Evolutionary conservation across 176 grass and related monocot species (phyloP), one percentile per base, ranked within the genome.

Genomic region (Oryza officinalis): DNA sequence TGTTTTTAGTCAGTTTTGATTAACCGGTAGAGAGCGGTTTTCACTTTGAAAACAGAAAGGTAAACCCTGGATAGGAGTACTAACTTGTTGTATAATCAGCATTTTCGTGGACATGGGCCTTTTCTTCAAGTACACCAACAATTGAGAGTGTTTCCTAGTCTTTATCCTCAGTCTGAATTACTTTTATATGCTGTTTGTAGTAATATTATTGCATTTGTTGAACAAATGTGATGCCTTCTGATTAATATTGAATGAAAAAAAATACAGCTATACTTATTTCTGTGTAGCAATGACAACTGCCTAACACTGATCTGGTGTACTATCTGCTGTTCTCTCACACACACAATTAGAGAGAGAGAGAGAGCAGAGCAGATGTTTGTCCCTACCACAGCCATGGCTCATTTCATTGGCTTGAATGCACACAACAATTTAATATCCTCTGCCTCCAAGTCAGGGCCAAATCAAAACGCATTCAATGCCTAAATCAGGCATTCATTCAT

Each of bases 401-500:
- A 50, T 27, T 38, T 38, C 37, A 38, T 38, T 64, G 63, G 26
- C 72, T 83, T 67, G 45, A 70, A 89, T 67, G 67, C 44, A 61
- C 31, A 75, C 45, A 27, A 43, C 18, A 67, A 31, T 67, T 74
- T 23, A 67, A 63, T 76, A 46, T 47, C 61, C 14, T 84, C 81
- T 73, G 30, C 83, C 77, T 77, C 83, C 73, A 63, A 89, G 38
- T 81, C 65, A 71, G 77, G 44, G 63, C 78, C 87, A 71, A 80
- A 81, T 77, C 78, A 27, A 65, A 1, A 0, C 7, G 18, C 77
- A 81, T 76, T 89, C 65, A 80, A 31, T 84, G 76, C 64, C 41
- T 80, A 28, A 38, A 79, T 64, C 9, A 63, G 37, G 52, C 37
- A 27, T 7, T 9, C 13, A 38, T 38, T 38, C 37, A 38, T 38